phyloP scores from a whole-genome alignment of 768 basidiomycete genomes.

The Pholiota conissans region DNA sequence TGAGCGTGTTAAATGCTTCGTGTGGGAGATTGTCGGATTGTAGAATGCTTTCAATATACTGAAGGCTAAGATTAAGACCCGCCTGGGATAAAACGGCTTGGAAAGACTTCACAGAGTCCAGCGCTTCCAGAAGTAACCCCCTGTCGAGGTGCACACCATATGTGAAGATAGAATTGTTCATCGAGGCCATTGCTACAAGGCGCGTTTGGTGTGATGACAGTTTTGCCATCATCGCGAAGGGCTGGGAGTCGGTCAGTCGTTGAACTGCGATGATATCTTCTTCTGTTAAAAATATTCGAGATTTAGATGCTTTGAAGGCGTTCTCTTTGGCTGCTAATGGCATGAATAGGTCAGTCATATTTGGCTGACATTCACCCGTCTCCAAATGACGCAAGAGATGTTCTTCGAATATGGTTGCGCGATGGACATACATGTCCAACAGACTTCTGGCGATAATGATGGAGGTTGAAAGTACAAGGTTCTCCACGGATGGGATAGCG shows the following conservation, averaged over 20 bases:
- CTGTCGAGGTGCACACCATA: slow-evolving; percentile 12
- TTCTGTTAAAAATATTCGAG: slow-evolving; percentile 11
- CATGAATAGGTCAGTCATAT: not conserved
- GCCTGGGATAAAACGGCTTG: slow-evolving; percentile 28
- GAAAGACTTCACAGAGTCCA: slow-evolving; percentile 24
- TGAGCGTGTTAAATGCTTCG: slow-evolving; percentile 38
- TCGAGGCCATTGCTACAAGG: slow-evolving; percentile 15
- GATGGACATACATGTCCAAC: slow-evolving; percentile 33
- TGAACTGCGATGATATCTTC: slow-evolving; percentile 10
- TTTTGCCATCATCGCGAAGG: slow-evolving; percentile 20
- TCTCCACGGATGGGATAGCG: slow-evolving; percentile 24
- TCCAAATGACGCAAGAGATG: slow-evolving; percentile 19
- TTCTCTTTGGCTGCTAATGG: not conserved
- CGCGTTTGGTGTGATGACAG: slow-evolving; percentile 17
- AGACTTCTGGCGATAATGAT: slow-evolving; percentile 31
- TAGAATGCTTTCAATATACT: slow-evolving; percentile 27
- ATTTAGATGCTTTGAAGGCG: slow-evolving; percentile 8
- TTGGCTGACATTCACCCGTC: slow-evolving; percentile 6
- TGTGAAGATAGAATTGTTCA: not conserved
- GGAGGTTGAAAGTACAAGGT: slow-evolving; percentile 28
- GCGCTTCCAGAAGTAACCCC: slow-evolving; percentile 16
- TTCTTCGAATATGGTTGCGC: slow-evolving; percentile 20
- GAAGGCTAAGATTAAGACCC: slow-evolving; percentile 29
- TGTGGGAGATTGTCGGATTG: slow-evolving; percentile 26
- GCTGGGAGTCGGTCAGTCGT: slow-evolving; percentile 13